phyloP scores from a whole-genome alignment of 2,329 filamentous ascomycete species.

The Penicillium sp. region DNA sequence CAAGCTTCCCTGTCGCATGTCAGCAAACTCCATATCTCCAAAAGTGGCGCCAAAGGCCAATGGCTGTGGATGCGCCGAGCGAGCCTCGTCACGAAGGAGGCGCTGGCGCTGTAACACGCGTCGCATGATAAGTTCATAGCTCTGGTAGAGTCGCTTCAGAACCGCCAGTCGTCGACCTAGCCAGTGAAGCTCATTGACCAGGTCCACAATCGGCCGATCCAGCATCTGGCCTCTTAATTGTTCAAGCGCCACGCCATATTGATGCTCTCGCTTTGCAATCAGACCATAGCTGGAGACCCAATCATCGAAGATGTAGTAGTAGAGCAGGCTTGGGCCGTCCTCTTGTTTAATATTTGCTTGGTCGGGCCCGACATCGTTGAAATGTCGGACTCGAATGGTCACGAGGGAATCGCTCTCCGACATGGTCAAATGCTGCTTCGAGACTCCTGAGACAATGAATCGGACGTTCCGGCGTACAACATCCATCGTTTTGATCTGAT shows the following conservation, averaged over 20 bases:
- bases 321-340: constrained; percentile 62
- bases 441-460: constrained; percentile 63
- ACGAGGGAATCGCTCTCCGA: constrained; percentile 53
- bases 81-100: constrained; percentile 38
- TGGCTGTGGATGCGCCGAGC: constrained; percentile 19
- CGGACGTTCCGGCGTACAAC: constrained; percentile 57
- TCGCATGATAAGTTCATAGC: constrained; percentile 62
- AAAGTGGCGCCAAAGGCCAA: constrained; percentile 23
- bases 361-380: constrained; percentile 30
- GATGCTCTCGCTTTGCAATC: constrained; percentile 57
- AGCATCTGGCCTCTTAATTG: constrained; percentile 58
- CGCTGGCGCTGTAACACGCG: constrained; percentile 57
- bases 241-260: constrained; percentile 51
- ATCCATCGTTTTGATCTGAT: constrained; percentile 29
- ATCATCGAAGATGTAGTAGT: constrained; percentile 69
- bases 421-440: constrained; percentile 50
- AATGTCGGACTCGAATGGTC: constrained; percentile 47
- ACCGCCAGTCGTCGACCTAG: constrained; percentile 62
- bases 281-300: constrained; percentile 64
- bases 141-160: constrained; percentile 62
- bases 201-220: constrained; percentile 44
- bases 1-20: constrained; percentile 39
- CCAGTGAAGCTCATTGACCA: constrained; percentile 56
- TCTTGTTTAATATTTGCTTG: constrained; percentile 41
- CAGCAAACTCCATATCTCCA: constrained; percentile 33